Base-by-base conservation (phyloP, 805 yeast genomes). In the Candida dendrica region DNA sequence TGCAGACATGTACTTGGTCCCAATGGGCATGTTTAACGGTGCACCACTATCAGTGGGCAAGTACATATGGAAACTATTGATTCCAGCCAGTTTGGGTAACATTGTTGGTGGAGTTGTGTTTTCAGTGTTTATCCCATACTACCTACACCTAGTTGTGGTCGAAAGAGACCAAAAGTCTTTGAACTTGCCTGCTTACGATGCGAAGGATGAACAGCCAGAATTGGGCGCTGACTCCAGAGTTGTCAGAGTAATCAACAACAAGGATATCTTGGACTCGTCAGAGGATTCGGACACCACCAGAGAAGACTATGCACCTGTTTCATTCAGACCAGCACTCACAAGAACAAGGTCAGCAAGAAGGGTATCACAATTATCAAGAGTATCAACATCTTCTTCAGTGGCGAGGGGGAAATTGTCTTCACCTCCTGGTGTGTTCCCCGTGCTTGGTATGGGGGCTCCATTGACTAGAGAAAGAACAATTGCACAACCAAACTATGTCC, bases 381-480 rank as follows among this genome's bases (percentile, higher is more conserved):
- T 34, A 9, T 43, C 53, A 2, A 37, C 49, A 19, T 8, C 37
- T 3, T 49, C 50, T 2, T 27, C 34, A 5, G 13, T 20, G 7
- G 33, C 42, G 11, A 44, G 41, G 32, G 17, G 45, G 1, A 16
- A 27, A 32, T 18, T 33, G 13, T 17, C 38, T 7, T 81, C 89
- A 2, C 95, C 91, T 3, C 75, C 75, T 20, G 87, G 87, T 46
- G 89, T 84, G 1, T 84, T 84, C 61, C 93, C 95, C 0, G 90
- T 84, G 2, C 68, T 69, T 50, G 91, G 86, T 1, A 83, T 84
- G 91, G 89, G 86, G 1, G 69, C 66, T 10, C 84, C 91, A 3
- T 57, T 75, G 34, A 61, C 59, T 22, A 64, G 73, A 41, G 90
- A 84, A 50, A 63, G 63, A 36, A 66, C 81, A 0, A 78, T 84